Percentiles rank a stretch among this genome's conserved stretches.
Evolutionary conservation across 768 basidiomycete species (phyloP).

Genomic region (Lactifluus pinguis): DNA sequence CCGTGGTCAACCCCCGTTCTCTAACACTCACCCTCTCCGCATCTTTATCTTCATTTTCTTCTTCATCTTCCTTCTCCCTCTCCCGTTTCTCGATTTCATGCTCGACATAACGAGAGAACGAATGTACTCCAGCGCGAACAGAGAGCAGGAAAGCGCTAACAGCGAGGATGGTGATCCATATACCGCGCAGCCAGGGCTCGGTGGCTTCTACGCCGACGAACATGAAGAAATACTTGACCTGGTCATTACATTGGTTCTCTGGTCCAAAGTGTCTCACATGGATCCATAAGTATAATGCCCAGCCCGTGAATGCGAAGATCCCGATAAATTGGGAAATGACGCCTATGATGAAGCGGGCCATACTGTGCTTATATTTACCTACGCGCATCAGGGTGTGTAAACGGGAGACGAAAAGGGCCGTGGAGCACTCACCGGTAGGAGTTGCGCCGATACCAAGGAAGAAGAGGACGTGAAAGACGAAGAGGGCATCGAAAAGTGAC

Average conservation of each 20-base stretch:
- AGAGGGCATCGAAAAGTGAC: constrained; percentile 9
- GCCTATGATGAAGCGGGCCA: constrained; percentile 1
- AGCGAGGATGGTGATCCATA: constrained; percentile 6
- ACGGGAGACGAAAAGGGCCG: neutral
- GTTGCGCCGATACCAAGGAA: constrained; percentile 10
- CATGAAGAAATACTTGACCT: constrained; percentile 7
- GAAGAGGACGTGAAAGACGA: constrained; percentile 10
- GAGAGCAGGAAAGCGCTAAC: neutral
- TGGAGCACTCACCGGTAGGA: neutral
- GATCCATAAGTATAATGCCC: constrained; percentile 9
- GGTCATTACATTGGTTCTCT: neutral
- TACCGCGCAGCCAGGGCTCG: neutral
- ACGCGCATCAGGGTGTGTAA: neutral
- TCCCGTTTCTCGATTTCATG: neutral
- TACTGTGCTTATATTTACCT: constrained; percentile 15
- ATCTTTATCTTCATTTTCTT: neutral
- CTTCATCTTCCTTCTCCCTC: neutral
- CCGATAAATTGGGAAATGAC: neutral
- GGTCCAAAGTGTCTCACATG: neutral
- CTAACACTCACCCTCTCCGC: neutral
- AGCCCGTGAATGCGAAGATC: neutral
- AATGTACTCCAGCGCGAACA: neutral
- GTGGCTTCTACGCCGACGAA: constrained; percentile 6
- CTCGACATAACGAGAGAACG: neutral
- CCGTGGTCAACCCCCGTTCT: neutral